phyloP scores from a whole-genome alignment of 164 flowering plant genomes.

The Piper longum region DNA sequence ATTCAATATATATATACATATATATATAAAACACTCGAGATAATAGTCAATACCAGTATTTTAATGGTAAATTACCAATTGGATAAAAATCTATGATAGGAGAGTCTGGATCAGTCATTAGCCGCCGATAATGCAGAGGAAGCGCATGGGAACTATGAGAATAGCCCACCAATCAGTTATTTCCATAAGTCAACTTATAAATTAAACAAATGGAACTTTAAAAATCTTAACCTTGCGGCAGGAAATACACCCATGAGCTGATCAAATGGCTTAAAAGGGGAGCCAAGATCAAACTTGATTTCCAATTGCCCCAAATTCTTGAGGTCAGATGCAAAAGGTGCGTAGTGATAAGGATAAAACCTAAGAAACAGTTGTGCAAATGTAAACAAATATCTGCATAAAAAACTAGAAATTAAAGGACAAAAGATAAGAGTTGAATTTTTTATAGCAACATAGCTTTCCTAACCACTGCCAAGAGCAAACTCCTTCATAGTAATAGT shows the following conservation, averaged over 20 bases:
- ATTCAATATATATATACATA: too few relatives aligned
- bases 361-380: constrained; percentile 18
- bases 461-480: constrained; percentile 97
- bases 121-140: constrained; percentile 58
- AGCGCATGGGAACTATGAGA: constrained; percentile 86
- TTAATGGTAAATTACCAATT: constrained; percentile 31
- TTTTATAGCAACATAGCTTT: background rate
- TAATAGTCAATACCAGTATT: background rate
- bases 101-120: constrained; percentile 85
- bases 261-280: constrained; percentile 93
- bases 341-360: constrained; percentile 98
- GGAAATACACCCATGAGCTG: constrained; percentile 96
- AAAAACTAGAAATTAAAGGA: background rate
- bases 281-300: constrained; percentile 66
- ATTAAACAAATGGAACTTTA: constrained; percentile 1
- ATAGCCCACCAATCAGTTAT: constrained; percentile 1
- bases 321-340: constrained; percentile 98
- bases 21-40: background rate
- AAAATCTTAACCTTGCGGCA: constrained; percentile 69
- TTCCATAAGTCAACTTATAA: background rate
- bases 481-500: constrained; percentile 98
- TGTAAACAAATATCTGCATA: background rate
- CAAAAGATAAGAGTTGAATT: background rate
- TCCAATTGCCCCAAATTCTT: constrained; percentile 58
- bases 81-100: constrained; percentile 97